Conservation (phyloP, 345 rosid genomes). For the Eucalyptus marginata region DNA sequence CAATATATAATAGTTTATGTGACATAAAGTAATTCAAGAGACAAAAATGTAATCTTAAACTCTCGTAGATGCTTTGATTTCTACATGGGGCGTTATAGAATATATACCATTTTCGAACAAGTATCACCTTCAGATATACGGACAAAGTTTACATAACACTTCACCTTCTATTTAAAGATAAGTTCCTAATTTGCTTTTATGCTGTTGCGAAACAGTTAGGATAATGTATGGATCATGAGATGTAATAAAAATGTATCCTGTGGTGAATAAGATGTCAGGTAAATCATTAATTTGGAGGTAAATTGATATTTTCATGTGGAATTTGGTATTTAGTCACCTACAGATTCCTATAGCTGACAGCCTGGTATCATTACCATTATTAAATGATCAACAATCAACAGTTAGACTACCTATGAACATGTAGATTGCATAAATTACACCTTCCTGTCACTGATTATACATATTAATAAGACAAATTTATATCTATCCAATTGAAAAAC, state of each 20-base stretch:
- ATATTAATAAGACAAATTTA: neutral
- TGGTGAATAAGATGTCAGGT: neutral
- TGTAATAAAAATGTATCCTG: neutral
- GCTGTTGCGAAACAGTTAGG: neutral
- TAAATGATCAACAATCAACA: neutral
- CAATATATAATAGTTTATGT: neutral
- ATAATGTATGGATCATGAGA: neutral
- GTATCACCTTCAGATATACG: neutral
- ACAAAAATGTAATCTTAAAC: neutral
- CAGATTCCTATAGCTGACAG: neutral
- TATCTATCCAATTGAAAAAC: neutral
- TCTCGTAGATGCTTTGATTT: neutral
- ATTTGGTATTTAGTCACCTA: neutral
- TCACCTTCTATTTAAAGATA: neutral
- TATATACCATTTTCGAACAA: neutral
- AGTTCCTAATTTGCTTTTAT: neutral
- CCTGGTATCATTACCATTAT: neutral
- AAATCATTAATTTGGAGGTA: neutral
- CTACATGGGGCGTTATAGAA: neutral
- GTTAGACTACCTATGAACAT: neutral
- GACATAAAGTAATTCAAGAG: neutral
- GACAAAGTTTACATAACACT: neutral
- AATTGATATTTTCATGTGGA: neutral
- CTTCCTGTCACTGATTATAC: neutral
- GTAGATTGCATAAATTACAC: neutral